These are phyloP conservation scores for Sporothrix pallida DNA, from an alignment of 2,329 filamentous ascomycete genomes.

Conservation along the genomic window DNA sequence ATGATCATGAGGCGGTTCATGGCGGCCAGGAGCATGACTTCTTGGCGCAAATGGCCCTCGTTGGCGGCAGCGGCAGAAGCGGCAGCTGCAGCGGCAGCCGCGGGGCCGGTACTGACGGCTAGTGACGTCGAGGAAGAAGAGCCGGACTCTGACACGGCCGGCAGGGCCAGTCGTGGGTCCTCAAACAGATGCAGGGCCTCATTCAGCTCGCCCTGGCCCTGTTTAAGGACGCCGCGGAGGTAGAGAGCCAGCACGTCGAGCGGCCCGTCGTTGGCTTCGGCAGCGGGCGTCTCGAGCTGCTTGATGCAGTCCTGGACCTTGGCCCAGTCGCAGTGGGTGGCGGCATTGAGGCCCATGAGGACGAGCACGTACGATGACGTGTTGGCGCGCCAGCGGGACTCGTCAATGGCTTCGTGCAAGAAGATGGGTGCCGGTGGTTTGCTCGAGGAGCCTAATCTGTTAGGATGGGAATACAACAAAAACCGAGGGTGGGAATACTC, in stretches of 20 bases:
- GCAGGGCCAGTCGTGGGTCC: slow-evolving; percentile 63
- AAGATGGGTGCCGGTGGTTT: slow-evolving; percentile 50
- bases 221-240: slow-evolving; percentile 74
- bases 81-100: slow-evolving; percentile 39
- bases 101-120: not conserved
- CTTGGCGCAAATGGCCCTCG: slow-evolving; percentile 55
- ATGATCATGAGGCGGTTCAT: slow-evolving; percentile 77
- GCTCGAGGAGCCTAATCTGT: slow-evolving; percentile 37
- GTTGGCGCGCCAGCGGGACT: slow-evolving; percentile 68
- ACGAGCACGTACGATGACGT: slow-evolving; percentile 72
- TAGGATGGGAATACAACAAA: not conserved
- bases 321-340: slow-evolving; percentile 73
- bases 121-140: slow-evolving; percentile 42
- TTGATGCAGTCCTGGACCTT: slow-evolving; percentile 64
- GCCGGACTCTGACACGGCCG: slow-evolving; percentile 39
- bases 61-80: slow-evolving; percentile 44
- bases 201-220: slow-evolving; percentile 76
- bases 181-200: slow-evolving; percentile 71
- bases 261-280: slow-evolving; percentile 50
- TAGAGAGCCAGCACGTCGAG: slow-evolving; percentile 68
- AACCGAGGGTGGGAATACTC: slow-evolving; percentile 36
- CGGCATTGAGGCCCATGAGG: slow-evolving; percentile 72
- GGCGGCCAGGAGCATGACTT: slow-evolving; percentile 68
- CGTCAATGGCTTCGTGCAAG: slow-evolving; percentile 62
- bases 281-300: slow-evolving; percentile 56